Base-by-base conservation (phyloP, 805 yeast species). In the Hanseniaspora pseudoguilliermondii region DNA sequence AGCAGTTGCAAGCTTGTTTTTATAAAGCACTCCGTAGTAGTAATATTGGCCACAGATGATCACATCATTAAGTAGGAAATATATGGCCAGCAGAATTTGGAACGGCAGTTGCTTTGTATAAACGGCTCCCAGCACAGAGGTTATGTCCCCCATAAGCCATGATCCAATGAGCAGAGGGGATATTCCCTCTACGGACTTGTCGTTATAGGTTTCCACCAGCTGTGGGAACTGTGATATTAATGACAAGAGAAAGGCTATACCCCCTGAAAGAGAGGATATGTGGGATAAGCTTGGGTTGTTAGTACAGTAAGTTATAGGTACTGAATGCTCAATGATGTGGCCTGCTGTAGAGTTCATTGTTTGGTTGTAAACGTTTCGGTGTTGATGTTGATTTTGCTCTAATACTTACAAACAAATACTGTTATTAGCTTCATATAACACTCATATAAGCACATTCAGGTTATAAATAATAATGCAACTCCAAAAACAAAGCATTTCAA, bases 61-160 rank as follows among this genome's bases (percentile, higher is more conserved):
- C 25, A 76, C 54, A 68, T 90, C 97, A 59, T 86, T 84, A 57
- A 75, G 68, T 51, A 91, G 72, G 65, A 86, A 89, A 68, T 90
- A 90, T 2, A 77, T 57, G 0, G 95, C 86, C 18, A 89, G 71
- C 23, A 81, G 70, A 11, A 81, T 76, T 65, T 89, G 97, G 68
- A 89, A 90, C n/a, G 83, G 80, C 48, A 88, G 71, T 59, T 90
- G 96, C 7, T 78, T 66, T 0, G 96, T 88, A 48, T 88, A 65
- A 0, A 86, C 58, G 59, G 95, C 87, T 0, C 96, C 97, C 0
- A 76, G 47, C 32, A 83, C 67, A 46, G 80, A 76, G 9, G 81
- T 74, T 21, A 74, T 64, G 58, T 73, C 83, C 11, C 75, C 75
- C 20, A 67, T 44, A 29, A 72, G 57, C 75, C 75, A 72, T 3